phyloP scores from a whole-genome alignment of 768 basidiomycete genomes.

The Leccinum subgranulosum region DNA sequence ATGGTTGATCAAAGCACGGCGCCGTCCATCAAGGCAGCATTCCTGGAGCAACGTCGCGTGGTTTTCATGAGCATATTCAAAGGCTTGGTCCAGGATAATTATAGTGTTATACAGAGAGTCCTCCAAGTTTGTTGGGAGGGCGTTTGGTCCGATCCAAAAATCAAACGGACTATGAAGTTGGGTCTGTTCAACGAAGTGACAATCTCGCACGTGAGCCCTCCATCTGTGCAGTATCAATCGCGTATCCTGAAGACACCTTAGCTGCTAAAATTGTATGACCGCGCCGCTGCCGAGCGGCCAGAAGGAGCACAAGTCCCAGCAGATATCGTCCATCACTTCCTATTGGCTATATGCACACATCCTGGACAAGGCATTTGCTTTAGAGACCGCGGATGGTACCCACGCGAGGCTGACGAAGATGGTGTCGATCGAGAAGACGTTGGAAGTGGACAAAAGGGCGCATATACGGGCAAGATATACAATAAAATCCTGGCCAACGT shows the following conservation, averaged over 20 bases:
- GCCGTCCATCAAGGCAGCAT: slow-evolving; percentile 53
- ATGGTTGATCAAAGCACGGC: slow-evolving; percentile 54
- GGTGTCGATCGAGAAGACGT: slow-evolving; percentile 38
- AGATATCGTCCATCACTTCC: slow-evolving; percentile 82
- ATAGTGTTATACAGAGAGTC: slow-evolving; percentile 54
- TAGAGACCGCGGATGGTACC: slow-evolving; percentile 88
- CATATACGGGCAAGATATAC: slow-evolving; percentile 49
- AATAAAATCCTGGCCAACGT: slow-evolving; percentile 83
- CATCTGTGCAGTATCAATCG: not conserved
- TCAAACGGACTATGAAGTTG: slow-evolving; percentile 71
- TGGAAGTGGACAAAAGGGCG: slow-evolving; percentile 28
- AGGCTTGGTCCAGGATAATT: slow-evolving; percentile 64
- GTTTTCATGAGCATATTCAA: slow-evolving; percentile 69
- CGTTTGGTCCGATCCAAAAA: slow-evolving; percentile 69
- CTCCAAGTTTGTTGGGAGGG: slow-evolving; percentile 76
- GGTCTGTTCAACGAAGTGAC: slow-evolving; percentile 66
- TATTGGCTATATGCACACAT: slow-evolving; percentile 77
- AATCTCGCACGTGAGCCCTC: slow-evolving; percentile 52
- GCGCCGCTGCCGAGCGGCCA: slow-evolving; percentile 44
- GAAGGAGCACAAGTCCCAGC: slow-evolving; percentile 60
- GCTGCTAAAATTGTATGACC: slow-evolving; percentile 75
- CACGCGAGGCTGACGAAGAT: slow-evolving; percentile 54
- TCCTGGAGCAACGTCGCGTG: slow-evolving; percentile 71
- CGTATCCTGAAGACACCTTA: slow-evolving; percentile 25
- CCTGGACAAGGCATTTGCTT: slow-evolving; percentile 88